These are phyloP conservation scores for Abrus precatorius DNA, from an alignment of 306 rosid genomes.

Conservation along the genomic window DNA sequence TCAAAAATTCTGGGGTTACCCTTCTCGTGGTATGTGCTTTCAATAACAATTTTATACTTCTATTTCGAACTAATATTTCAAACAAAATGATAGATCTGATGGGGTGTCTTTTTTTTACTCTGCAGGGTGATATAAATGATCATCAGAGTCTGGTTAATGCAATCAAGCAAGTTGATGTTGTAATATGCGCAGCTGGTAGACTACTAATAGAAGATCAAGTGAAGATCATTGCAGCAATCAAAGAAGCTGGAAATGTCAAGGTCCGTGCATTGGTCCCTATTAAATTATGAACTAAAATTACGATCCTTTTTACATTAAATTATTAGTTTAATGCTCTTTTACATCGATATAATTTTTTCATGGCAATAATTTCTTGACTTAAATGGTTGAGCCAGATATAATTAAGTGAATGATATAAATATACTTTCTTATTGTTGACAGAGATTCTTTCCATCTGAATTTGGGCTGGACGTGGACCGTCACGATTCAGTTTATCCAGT, in stretches of 20 bases:
- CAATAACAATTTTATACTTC: neutral
- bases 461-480: constrained; percentile 58
- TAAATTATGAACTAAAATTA: too few species aligned
- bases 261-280: neutral
- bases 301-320: too few species aligned
- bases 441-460: constrained; percentile 63
- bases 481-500: constrained; percentile 47
- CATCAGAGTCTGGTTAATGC: constrained; percentile 51
- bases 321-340: too few species aligned
- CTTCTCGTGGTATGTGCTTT: constrained; percentile 37
- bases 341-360: too few species aligned
- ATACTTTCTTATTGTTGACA: neutral
- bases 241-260: constrained; percentile 63
- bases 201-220: constrained; percentile 42
- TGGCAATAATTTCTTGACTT: too few species aligned
- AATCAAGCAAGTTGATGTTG: constrained; percentile 59
- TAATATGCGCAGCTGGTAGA: constrained; percentile 50
- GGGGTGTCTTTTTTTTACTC: neutral
- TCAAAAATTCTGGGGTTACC: constrained; percentile 44
- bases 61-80: neutral
- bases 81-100: neutral
- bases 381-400: too few species aligned
- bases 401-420: too few species aligned
- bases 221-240: constrained; percentile 56
- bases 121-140: constrained; percentile 52